Percentiles rank a stretch among this genome's conserved stretches.
Conservation (phyloP, 805 yeast species). For the Nematodospora valgi region DNA sequence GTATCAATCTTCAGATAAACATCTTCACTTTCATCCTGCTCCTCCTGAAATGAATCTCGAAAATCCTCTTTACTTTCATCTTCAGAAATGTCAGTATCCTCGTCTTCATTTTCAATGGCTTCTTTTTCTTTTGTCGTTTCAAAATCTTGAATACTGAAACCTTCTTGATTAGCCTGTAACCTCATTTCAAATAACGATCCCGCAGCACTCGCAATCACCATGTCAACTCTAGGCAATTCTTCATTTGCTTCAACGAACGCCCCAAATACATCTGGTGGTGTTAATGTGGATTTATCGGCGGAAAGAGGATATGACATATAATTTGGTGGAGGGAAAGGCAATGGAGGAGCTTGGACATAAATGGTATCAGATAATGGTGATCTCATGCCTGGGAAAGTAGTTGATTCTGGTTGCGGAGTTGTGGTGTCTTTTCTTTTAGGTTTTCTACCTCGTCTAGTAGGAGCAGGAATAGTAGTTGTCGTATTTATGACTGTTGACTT, state of each 20-base stretch:
- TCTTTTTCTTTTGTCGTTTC: constrained; percentile 10
- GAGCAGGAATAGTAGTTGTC: neutral
- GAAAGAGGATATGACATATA: constrained; percentile 43
- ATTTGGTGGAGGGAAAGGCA: constrained; percentile 44
- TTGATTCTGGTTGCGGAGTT: no score
- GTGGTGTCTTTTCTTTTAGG: constrained; percentile 2
- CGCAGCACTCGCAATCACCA: constrained; percentile 47
- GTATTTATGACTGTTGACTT: constrained; percentile 5
- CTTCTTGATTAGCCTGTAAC: constrained; percentile 30
- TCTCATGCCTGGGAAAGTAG: neutral
- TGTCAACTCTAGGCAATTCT: constrained; percentile 36
- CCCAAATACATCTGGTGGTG: constrained; percentile 35
- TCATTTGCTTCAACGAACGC: constrained; percentile 34
- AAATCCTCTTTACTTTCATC: constrained; percentile 4
- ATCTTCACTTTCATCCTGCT: neutral
- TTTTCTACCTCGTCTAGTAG: constrained; percentile 2
- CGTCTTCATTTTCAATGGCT: neutral
- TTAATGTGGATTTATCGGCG: constrained; percentile 31
- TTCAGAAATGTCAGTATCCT: constrained; percentile 7
- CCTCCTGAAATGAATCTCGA: neutral
- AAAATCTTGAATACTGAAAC: constrained; percentile 21
- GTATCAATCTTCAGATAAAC: constrained; percentile 23
- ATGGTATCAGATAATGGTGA: constrained; percentile 2
- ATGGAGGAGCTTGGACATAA: constrained; percentile 29
- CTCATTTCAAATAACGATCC: constrained; percentile 38